Evolutionary conservation across 169 alveolate species (phyloP).

Genomic region (Perkinsus marinus): DNA sequence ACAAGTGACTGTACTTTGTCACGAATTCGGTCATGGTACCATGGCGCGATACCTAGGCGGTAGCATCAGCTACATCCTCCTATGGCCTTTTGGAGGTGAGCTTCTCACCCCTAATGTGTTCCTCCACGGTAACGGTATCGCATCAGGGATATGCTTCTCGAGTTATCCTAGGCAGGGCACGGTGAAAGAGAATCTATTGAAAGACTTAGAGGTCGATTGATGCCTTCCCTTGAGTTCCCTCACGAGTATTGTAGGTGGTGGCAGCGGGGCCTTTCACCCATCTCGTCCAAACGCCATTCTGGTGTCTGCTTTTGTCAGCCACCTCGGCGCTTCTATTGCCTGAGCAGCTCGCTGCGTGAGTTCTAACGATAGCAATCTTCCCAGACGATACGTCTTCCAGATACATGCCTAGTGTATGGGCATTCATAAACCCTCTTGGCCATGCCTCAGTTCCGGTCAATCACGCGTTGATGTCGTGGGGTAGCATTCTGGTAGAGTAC

Average conservation of each 20-base stretch:
- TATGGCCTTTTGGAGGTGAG: conserved; percentile 8
- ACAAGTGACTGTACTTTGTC: not conserved
- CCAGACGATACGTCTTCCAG: not conserved
- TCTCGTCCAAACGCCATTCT: conserved; percentile 4
- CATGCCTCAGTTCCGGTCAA: not conserved
- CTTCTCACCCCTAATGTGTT: not conserved
- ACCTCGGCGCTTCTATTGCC: not conserved
- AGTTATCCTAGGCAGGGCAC: not conserved
- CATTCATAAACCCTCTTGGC: not conserved
- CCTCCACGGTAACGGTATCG: no score
- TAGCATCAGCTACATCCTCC: not conserved
- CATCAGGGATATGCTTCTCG: not conserved
- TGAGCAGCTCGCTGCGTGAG: not conserved
- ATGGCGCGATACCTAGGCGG: conserved; percentile 3
- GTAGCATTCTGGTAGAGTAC: not conserved
- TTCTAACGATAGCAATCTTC: not conserved
- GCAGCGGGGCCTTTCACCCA: conserved; percentile 7
- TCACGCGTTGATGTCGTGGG: not conserved
- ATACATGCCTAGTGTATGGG: not conserved
- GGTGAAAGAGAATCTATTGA: not conserved
- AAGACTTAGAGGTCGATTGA: not conserved
- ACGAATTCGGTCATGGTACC: conserved; percentile 6
- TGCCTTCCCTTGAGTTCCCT: no score
- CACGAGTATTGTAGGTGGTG: no score
- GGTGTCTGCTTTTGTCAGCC: not conserved